Evolutionary conservation across 108 stramenopile genomes (phyloP).

Genomic region (Asterionellopsis glacialis): DNA sequence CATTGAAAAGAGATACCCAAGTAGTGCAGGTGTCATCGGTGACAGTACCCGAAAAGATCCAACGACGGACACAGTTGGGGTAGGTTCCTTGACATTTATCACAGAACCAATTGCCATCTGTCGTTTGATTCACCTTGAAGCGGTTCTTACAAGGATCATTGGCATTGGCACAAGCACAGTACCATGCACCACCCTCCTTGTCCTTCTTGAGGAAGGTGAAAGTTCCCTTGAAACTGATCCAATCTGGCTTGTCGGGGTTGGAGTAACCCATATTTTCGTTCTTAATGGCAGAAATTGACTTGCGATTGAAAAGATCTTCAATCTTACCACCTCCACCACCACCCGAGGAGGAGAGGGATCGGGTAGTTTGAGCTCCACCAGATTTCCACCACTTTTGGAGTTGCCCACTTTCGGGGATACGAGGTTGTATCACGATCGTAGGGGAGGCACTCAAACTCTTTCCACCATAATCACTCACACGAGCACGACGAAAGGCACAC

Average conservation of each 20-base stretch:
- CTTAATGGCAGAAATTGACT: conserved; percentile 74
- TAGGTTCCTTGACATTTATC: conserved; percentile 78
- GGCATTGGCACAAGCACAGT: conserved; percentile 89
- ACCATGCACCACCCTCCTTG: conserved; percentile 93
- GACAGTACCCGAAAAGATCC: conserved; percentile 82
- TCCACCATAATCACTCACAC: conserved; percentile 88
- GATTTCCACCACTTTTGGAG: conserved; percentile 62
- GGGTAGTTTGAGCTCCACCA: conserved; percentile 41
- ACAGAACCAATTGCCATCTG: conserved; percentile 79
- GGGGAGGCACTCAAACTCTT: conserved; percentile 52
- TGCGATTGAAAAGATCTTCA: conserved; percentile 66
- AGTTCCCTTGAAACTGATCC: conserved; percentile 79
- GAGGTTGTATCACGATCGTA: conserved; percentile 37
- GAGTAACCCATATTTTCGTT: conserved; percentile 77
- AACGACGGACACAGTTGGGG: conserved; percentile 75
- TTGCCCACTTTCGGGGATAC: conserved; percentile 47
- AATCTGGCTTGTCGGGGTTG: conserved; percentile 87
- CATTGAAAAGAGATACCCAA: conserved; percentile 93
- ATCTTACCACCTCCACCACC: conserved; percentile 59
- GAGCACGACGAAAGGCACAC: conserved; percentile 82
- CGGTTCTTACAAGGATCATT: conserved; percentile 83
- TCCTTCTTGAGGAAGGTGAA: conserved; percentile 91
- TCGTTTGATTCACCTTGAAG: conserved; percentile 78
- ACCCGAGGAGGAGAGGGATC: conserved; percentile 49
- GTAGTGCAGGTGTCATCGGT: conserved; percentile 77